Evolutionary conservation across 2,329 filamentous ascomycete species (phyloP).

Genomic region (Phialophora verrucosa): DNA sequence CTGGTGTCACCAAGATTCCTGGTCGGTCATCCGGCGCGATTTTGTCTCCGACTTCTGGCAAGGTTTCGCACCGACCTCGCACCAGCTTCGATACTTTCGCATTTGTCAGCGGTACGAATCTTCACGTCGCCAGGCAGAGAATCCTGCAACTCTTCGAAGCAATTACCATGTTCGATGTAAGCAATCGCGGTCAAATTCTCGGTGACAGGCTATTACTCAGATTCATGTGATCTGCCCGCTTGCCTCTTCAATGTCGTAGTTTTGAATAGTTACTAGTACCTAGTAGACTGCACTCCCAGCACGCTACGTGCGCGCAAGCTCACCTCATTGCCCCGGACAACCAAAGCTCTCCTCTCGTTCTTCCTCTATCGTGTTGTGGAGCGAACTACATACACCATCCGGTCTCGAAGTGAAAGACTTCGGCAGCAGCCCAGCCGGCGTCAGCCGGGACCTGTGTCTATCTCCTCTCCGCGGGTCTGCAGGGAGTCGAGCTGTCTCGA

Average conservation of each 20-base stretch:
- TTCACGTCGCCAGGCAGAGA: not conserved
- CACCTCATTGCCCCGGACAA: not conserved
- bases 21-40: not conserved
- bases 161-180: not conserved
- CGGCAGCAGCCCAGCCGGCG: not conserved
- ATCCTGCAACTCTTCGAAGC: not conserved
- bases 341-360: not conserved
- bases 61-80: not conserved
- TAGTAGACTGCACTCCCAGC: not conserved
- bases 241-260: not conserved
- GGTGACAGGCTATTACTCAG: not conserved
- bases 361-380: not conserved
- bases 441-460: not conserved
- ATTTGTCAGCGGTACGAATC: conserved; percentile 7
- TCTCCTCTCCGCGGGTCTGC: too few species aligned
- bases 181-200: not conserved
- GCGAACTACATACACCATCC: not conserved
- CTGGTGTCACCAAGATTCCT: too few species aligned
- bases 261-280: not conserved
- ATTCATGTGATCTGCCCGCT: not conserved
- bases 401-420: not conserved
- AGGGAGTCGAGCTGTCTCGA: not conserved
- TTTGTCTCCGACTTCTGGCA: not conserved
- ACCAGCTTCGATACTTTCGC: not conserved
- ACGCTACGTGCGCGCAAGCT: not conserved